Evolutionary conservation across 108 stramenopile species (phyloP), one percentile per base, ranked within the genome.

Genomic region (Conticribra guillardii): DNA sequence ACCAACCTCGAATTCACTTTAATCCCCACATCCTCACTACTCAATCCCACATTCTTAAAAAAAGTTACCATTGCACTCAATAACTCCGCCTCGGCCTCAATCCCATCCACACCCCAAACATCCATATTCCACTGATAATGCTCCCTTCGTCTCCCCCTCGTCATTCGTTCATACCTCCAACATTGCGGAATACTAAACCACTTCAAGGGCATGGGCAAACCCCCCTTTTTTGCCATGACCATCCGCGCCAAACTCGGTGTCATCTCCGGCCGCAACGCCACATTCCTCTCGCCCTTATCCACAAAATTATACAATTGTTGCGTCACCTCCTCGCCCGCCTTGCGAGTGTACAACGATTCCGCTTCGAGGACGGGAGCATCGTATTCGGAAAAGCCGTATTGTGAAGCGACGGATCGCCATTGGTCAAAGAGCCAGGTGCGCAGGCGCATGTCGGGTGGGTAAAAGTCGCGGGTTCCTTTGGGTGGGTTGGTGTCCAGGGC

Each of bases 71-170:
- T 96, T 28, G 96, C 96, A 55, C 84, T 74, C n/a, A 99, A 64
- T 17, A 98, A 60, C 74, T 99, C 98, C 4, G 94, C 96, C 73
- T 99, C 98, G 1, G 96, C 97, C 65, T 93, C 91, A 46, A 91
- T 89, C 17, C 96, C 96, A 11, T 79, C 78, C 1, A 97, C 88
- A 2, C 96, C 93, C 91, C 89, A 94, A 53, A 94, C 82, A 77
- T 94, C 96, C 94, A 97, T 82, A 81, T 98, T 99, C 98, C 97
- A 99, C 83, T 99, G 98, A 79, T 94, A 99, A 72, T 99, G 98
- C 73, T 99, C 98, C 52, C 98, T 82, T 45, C 97, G 73, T 28
- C 98, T 87, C 18, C 98, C 98, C n/a, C 98, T 72, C 14, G 98
- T 99, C 95, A 96, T 99, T 15, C 98, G 89, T 68, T 99, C 98